These are phyloP conservation scores for Podaxis mareebaensis DNA, from an alignment of 768 basidiomycete species.

Conservation along the genomic window DNA sequence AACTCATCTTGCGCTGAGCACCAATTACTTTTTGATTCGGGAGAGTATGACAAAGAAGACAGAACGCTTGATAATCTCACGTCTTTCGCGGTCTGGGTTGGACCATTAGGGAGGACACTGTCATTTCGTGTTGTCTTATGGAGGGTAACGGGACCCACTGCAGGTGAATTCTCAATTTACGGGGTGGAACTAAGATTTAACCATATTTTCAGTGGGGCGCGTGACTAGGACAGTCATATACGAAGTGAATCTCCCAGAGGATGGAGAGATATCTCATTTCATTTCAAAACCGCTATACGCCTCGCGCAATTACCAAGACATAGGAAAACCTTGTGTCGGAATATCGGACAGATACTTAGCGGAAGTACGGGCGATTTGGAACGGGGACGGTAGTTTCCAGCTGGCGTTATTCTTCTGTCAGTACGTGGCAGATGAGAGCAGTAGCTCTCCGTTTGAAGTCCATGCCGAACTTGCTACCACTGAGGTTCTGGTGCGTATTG, in stretches of 20 bases:
- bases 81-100: neutral
- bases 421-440: neutral
- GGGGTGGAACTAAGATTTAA: neutral
- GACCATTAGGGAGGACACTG: neutral
- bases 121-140: neutral
- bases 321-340: neutral
- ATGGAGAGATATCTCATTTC: neutral
- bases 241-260: neutral
- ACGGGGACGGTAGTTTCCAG: neutral
- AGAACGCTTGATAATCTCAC: neutral
- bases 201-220: neutral
- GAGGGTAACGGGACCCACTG: neutral
- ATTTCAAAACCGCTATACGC: neutral
- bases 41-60: neutral
- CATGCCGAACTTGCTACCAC: neutral
- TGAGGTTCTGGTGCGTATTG: neutral
- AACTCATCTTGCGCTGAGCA: neutral
- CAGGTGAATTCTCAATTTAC: neutral
- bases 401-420: neutral
- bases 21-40: neutral
- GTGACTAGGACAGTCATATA: neutral
- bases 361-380: neutral
- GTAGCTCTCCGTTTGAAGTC: neutral
- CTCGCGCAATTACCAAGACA: neutral
- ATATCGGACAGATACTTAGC: neutral